Conservation (phyloP, 164 flowering plant genomes). For the Kalanchoe fedtschenkoi region DNA sequence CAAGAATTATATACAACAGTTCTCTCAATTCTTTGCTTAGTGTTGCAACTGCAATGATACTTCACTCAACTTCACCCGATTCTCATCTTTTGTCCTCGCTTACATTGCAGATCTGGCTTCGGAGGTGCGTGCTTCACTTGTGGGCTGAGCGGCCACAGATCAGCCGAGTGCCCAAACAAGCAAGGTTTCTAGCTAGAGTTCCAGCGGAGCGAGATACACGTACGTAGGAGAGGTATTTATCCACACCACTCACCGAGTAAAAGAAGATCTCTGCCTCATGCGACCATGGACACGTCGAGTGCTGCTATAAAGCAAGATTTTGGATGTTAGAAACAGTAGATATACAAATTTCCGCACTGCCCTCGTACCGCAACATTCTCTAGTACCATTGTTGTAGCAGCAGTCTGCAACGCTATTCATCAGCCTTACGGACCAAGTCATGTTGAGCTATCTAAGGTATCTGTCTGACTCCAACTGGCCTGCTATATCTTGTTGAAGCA, state of each 20-base stretch:
- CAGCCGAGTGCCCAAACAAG: slow-evolving; percentile 2
- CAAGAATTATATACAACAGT: too few species aligned
- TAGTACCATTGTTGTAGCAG: too few species aligned
- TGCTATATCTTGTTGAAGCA: too few species aligned
- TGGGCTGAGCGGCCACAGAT: background rate
- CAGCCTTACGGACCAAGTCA: too few species aligned
- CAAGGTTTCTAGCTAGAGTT: background rate
- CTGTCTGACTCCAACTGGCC: too few species aligned
- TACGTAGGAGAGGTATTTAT: background rate
- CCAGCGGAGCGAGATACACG: background rate
- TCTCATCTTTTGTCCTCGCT: background rate
- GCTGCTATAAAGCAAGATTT: background rate
- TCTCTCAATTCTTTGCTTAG: background rate
- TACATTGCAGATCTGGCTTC: background rate
- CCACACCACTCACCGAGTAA: background rate
- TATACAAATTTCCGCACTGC: too few species aligned
- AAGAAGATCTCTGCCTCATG: background rate
- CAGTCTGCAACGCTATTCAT: too few species aligned
- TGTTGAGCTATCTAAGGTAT: too few species aligned
- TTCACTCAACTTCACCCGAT: too few species aligned
- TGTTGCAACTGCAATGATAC: too few species aligned
- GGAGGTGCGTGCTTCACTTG: slow-evolving; percentile 4
- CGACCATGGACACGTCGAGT: background rate
- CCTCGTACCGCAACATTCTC: too few species aligned
- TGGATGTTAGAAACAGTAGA: slow-evolving; percentile 1